Conservation (phyloP, 441 rosid genomes). For the Sinapis alba region DNA sequence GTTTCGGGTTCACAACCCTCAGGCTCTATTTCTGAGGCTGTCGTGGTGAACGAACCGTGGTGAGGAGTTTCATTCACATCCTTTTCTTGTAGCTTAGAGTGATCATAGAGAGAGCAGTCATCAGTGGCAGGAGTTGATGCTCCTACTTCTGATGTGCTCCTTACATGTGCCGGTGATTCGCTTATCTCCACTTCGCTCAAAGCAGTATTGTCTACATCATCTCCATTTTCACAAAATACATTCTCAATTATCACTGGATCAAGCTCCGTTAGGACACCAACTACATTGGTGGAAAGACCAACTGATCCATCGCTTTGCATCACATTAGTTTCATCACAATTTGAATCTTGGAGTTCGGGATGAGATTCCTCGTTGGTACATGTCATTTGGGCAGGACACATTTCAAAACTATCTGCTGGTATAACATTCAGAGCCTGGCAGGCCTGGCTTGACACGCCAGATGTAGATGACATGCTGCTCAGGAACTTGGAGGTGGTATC, state of each 20-base stretch:
- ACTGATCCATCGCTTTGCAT: conserved; percentile 36
- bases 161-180: conserved; percentile 37
- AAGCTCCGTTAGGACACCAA: conserved; percentile 44
- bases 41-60: conserved; percentile 49
- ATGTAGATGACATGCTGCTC: conserved; percentile 58
- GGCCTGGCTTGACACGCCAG: conserved; percentile 58
- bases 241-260: conserved; percentile 40
- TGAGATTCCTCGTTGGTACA: conserved; percentile 46
- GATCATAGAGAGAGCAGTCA: conserved; percentile 23
- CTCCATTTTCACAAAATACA: conserved; percentile 44
- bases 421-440: conserved; percentile 57
- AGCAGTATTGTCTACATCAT: conserved; percentile 36
- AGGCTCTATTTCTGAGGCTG: conserved; percentile 66
- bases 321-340: conserved; percentile 42
- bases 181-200: conserved; percentile 27
- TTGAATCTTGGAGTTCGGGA: conserved; percentile 42
- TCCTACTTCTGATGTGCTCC: conserved; percentile 44
- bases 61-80: conserved; percentile 48
- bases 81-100: conserved; percentile 37
- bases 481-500: conserved; percentile 63
- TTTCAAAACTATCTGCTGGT: conserved; percentile 44
- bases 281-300: conserved; percentile 47
- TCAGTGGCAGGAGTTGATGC: conserved; percentile 41
- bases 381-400: conserved; percentile 41
- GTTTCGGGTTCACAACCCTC: conserved; percentile 45